Evolutionary conservation across 352 stramenopile species (phyloP).

Genomic region (Globisporangium canariense): DNA sequence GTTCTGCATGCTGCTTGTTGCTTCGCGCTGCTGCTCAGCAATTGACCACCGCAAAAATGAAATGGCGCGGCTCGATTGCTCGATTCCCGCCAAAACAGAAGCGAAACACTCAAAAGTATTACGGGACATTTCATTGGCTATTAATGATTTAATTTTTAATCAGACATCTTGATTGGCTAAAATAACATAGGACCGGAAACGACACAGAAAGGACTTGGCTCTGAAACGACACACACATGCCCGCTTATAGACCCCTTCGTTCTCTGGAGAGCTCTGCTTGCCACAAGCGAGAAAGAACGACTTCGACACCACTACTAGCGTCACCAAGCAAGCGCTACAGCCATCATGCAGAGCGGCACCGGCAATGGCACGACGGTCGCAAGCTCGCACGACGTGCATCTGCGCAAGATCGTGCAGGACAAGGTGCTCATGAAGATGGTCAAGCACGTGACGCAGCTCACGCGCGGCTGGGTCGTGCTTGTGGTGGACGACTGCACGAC

Average conservation of each 20-base stretch:
- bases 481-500: constrained; percentile 95
- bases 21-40: neutral
- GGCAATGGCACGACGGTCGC: constrained; percentile 23
- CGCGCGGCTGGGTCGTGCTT: constrained; percentile 88
- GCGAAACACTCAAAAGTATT: neutral
- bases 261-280: neutral
- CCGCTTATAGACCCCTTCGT: neutral
- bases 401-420: constrained; percentile 76
- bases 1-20: constrained; percentile 62
- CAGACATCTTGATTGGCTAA: neutral
- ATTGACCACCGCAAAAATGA: constrained; percentile 6
- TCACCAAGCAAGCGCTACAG: neutral
- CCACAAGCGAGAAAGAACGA: constrained; percentile 4
- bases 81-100: constrained; percentile 30
- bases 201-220: constrained; percentile 1
- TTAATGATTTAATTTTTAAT: neutral
- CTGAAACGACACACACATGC: constrained; percentile 4
- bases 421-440: constrained; percentile 84
- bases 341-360: neutral
- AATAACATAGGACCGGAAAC: neutral
- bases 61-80: constrained; percentile 8
- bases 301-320: neutral
- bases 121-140: neutral
- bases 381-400: constrained; percentile 52
- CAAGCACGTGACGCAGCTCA: constrained; percentile 73